Percentiles rank a stretch among this genome's conserved stretches.
Conservation (phyloP, 2,329 filamentous ascomycete genomes). For the Colletotrichum eremochloae region DNA sequence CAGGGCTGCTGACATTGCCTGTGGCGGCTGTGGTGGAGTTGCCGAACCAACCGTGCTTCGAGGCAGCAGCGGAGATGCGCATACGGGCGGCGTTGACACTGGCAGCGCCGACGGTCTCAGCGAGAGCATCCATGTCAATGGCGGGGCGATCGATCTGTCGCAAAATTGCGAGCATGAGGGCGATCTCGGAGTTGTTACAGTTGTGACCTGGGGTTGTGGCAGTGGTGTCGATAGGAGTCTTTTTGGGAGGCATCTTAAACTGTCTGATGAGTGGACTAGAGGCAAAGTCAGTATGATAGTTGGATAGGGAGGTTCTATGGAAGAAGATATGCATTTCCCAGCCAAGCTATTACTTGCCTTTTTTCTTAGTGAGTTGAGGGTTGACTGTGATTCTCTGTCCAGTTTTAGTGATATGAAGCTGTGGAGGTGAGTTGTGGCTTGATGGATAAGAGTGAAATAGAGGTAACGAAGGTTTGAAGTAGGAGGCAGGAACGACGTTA, state of each 20-base stretch:
- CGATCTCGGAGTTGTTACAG: conserved; percentile 9
- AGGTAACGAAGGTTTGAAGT: background rate
- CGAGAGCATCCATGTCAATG: conserved; percentile 18
- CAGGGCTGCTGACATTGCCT: background rate
- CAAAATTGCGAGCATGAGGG: conserved; percentile 14
- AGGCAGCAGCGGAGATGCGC: conserved; percentile 10
- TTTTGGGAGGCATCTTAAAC: conserved; percentile 19
- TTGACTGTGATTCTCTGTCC: background rate
- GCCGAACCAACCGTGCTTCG: conserved; percentile 23
- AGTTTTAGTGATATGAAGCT: background rate
- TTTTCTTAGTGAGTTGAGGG: background rate
- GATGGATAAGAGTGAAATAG: background rate
- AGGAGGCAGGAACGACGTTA: background rate
- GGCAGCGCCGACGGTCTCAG: conserved; percentile 18
- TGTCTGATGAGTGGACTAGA: background rate
- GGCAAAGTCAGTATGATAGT: background rate
- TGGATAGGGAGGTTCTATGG: background rate
- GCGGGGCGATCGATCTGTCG: background rate
- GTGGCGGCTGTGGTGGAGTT: background rate
- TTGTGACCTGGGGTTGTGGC: background rate
- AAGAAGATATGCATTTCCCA: background rate
- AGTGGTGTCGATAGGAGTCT: background rate
- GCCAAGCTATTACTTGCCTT: background rate
- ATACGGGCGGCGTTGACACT: conserved; percentile 26
- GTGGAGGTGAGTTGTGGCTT: background rate